Percentiles rank a stretch among this genome's conserved stretches.
phyloP scores from a whole-genome alignment of 441 rosid species.

The Populus trichocarpa region DNA sequence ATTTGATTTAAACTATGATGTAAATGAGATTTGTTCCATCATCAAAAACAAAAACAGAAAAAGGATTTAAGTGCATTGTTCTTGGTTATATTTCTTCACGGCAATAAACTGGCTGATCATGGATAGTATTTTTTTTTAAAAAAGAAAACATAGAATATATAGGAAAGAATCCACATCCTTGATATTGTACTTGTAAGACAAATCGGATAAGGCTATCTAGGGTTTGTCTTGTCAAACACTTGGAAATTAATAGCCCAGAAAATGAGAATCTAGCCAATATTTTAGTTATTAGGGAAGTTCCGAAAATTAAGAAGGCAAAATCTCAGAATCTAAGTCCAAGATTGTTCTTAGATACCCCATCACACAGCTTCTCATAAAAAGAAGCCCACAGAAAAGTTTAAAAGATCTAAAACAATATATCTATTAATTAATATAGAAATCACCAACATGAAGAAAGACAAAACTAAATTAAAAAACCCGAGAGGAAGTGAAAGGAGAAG shows the following conservation, averaged over 20 bases:
- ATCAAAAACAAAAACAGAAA: too few relatives aligned
- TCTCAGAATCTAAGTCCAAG: background rate
- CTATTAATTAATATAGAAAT: background rate
- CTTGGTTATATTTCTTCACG: too few relatives aligned
- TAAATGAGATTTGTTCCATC: too few relatives aligned
- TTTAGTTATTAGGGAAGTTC: background rate
- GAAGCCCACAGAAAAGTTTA: background rate
- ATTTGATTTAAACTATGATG: too few relatives aligned
- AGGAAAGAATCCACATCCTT: background rate
- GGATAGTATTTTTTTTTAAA: too few relatives aligned
- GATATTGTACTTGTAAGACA: background rate
- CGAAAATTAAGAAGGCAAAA: background rate
- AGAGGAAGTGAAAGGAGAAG: background rate
- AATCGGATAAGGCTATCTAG: background rate
- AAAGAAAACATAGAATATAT: background rate
- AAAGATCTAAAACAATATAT: background rate
- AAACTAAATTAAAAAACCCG: conserved; percentile 11
- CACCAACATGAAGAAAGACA: background rate
- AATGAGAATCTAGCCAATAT: background rate
- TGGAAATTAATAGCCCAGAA: background rate
- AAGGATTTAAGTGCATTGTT: too few relatives aligned
- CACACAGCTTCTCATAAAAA: background rate
- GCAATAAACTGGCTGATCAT: too few relatives aligned
- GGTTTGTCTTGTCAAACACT: background rate
- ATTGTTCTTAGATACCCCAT: background rate